A percentile compares a stretch with the other conserved stretches of the same genome.
Evolutionary conservation across 2,329 filamentous ascomycete genomes (phyloP).

Genomic region (Colletotrichum sp.): DNA sequence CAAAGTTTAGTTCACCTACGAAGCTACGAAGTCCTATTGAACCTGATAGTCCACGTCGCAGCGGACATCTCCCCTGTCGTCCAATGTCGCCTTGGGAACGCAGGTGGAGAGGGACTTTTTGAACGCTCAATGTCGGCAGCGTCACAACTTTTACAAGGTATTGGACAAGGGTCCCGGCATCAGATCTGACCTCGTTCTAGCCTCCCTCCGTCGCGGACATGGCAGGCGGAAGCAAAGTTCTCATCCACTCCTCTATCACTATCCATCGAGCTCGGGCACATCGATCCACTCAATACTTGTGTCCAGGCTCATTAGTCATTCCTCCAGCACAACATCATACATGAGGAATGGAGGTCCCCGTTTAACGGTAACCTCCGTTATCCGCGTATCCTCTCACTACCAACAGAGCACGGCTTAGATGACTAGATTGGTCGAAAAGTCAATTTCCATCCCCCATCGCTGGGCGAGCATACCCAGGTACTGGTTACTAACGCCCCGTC

Average conservation of each 20-base stretch:
- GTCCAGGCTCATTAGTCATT: slow-evolving; percentile 1
- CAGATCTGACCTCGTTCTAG: not conserved
- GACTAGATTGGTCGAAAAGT: not conserved
- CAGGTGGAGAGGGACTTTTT: not conserved
- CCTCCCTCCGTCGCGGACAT: not conserved
- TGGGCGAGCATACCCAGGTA: not conserved
- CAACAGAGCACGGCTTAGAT: not conserved
- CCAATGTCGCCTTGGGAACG: not conserved
- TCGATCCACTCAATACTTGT: not conserved
- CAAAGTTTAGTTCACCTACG: not conserved
- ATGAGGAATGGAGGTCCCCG: not conserved
- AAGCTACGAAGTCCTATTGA: not conserved
- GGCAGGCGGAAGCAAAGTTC: not conserved
- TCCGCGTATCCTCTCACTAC: not conserved
- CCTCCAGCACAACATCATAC: not conserved
- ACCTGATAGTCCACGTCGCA: not conserved
- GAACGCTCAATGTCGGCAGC: not conserved
- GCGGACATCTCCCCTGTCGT: not conserved
- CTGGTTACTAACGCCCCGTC: not conserved
- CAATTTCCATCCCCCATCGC: not conserved
- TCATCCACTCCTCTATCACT: not conserved
- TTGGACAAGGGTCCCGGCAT: not conserved
- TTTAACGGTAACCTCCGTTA: not conserved
- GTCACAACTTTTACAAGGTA: not conserved
- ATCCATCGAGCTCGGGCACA: not conserved